Evolutionary conservation across 495 filamentous ascomycete genomes (phyloP).

Genomic region (Talaromyces proteolyticus): DNA sequence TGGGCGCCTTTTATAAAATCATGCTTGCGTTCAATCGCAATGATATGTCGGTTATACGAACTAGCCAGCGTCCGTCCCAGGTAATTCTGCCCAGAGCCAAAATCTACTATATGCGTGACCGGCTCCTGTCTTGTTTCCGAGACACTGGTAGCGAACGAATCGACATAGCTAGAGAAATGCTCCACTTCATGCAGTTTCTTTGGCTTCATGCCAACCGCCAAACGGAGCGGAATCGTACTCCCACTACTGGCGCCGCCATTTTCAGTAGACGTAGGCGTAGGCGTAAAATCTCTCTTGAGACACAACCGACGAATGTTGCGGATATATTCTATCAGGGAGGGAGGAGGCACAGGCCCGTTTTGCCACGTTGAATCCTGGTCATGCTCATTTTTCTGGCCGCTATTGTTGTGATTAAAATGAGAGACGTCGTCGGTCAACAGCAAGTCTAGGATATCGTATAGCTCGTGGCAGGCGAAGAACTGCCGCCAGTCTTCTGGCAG

Average conservation of each 20-base stretch:
- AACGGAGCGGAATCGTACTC: slow-evolving; percentile 53
- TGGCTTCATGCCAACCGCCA: slow-evolving; percentile 87
- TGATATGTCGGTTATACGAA: slow-evolving; percentile 74
- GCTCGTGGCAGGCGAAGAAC: slow-evolving; percentile 64
- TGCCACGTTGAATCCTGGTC: no score
- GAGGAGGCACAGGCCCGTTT: slow-evolving; percentile 53
- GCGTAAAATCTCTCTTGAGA: slow-evolving; percentile 54
- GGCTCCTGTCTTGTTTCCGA: slow-evolving; percentile 40
- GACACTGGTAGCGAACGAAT: slow-evolving; percentile 46
- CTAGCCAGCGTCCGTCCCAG: slow-evolving; percentile 82
- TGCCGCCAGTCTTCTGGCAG: slow-evolving; percentile 74
- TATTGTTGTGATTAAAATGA: slow-evolving; percentile 4
- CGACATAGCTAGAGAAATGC: slow-evolving; percentile 58
- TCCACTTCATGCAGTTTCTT: slow-evolving; percentile 93
- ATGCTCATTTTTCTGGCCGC: not conserved
- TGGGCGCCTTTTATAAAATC: slow-evolving; percentile 82
- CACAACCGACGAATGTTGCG: slow-evolving; percentile 63
- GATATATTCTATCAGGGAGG: slow-evolving; percentile 67
- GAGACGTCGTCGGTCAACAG: slow-evolving; percentile 68
- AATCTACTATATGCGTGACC: slow-evolving; percentile 89
- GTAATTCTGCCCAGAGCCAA: slow-evolving; percentile 95
- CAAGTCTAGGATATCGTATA: slow-evolving; percentile 71
- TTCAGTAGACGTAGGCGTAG: slow-evolving; percentile 24
- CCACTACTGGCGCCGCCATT: slow-evolving; percentile 13
- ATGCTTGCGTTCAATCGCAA: slow-evolving; percentile 84